These are phyloP conservation scores for Ampelocalamus luodianensis DNA, from an alignment of 176 grass and related monocot genomes.

Conservation along the genomic window DNA sequence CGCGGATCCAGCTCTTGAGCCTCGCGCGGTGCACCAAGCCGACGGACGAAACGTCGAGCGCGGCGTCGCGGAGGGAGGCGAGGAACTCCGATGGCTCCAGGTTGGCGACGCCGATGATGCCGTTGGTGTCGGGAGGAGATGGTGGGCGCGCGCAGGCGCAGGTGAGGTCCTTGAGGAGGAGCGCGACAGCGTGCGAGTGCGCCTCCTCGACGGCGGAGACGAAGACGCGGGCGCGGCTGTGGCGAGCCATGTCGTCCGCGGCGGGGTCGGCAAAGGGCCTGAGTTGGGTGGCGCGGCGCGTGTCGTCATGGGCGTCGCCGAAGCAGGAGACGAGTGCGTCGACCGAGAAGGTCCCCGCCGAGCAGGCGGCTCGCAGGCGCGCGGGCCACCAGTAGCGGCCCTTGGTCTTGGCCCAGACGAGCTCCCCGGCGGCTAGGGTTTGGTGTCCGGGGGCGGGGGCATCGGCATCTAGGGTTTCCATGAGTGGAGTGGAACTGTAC, in stretches of 20 bases:
- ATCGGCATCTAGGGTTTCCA: constrained; percentile 31
- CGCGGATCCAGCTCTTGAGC: constrained; percentile 62
- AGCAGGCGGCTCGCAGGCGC: constrained; percentile 1
- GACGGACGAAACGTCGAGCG: constrained; percentile 36
- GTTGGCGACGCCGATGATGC: constrained; percentile 36
- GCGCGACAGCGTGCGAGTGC: not conserved
- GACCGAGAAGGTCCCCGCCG: not conserved
- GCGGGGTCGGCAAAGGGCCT: constrained; percentile 38
- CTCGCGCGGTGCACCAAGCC: constrained; percentile 48
- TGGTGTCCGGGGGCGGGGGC: not conserved
- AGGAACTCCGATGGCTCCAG: constrained; percentile 62
- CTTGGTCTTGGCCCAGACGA: constrained; percentile 74
- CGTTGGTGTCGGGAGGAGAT: not conserved
- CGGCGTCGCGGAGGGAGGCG: constrained; percentile 40
- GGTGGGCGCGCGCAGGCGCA: constrained; percentile 26
- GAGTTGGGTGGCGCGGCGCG: constrained; percentile 27
- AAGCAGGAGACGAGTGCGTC: constrained; percentile 37
- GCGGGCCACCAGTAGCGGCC: constrained; percentile 53
- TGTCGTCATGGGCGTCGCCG: not conserved
- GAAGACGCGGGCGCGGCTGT: constrained; percentile 31
- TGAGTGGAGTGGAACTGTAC: not conserved
- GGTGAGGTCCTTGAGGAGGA: constrained; percentile 39
- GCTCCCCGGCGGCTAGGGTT: constrained; percentile 63
- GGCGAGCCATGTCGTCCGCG: constrained; percentile 34
- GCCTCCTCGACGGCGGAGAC: constrained; percentile 38